Evolutionary conservation across 495 filamentous ascomycete genomes (phyloP).

Genomic region (Neurospora sublineolata): DNA sequence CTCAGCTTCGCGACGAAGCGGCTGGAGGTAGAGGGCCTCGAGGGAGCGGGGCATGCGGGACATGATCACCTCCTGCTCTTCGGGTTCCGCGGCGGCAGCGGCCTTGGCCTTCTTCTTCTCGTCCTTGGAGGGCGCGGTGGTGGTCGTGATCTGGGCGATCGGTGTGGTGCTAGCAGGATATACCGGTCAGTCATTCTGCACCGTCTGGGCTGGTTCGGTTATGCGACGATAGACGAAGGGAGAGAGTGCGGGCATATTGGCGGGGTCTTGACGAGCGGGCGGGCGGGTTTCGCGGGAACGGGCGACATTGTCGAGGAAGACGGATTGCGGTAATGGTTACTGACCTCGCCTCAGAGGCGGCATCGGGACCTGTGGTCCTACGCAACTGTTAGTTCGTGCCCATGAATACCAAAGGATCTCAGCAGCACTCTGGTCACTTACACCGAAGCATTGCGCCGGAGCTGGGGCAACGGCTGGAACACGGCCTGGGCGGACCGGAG

Average conservation of each 20-base stretch:
- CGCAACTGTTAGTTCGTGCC: neutral
- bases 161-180: neutral
- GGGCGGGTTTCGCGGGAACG: neutral
- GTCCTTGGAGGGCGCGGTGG: neutral
- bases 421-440: conserved; percentile 7
- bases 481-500: conserved; percentile 10
- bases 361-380: neutral
- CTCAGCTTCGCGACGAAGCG: conserved; percentile 60
- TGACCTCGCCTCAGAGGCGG: neutral
- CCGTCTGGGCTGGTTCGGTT: neutral
- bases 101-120: neutral
- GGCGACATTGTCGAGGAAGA: neutral
- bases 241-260: neutral
- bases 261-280: neutral
- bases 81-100: neutral
- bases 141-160: neutral
- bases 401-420: neutral
- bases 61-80: neutral
- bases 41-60: conserved; percentile 22
- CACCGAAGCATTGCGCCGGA: conserved; percentile 19
- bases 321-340: neutral
- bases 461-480: conserved; percentile 12
- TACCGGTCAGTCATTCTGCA: neutral
- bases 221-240: neutral
- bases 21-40: conserved; percentile 75